Percentiles rank a stretch among this genome's conserved stretches.
phyloP scores from a whole-genome alignment of 106 monocot genomes.

The Dendrobium nobile region DNA sequence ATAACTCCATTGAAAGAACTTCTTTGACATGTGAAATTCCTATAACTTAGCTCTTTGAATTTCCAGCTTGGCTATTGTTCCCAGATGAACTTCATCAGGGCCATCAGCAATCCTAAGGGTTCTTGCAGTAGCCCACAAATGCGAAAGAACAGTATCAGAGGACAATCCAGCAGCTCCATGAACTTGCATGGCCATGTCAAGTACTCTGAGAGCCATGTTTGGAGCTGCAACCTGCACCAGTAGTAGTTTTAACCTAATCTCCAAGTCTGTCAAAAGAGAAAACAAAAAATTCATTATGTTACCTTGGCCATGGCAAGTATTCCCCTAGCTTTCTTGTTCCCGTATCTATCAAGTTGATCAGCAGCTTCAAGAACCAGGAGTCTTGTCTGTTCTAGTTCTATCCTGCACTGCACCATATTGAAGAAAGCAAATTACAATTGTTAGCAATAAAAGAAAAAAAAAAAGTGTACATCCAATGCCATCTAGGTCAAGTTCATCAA shows the following conservation, averaged over 20 bases:
- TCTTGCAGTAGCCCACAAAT: slow-evolving; percentile 83
- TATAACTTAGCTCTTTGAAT: slow-evolving; percentile 62
- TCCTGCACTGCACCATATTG: slow-evolving; percentile 46
- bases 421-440: neutral
- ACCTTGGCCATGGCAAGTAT: slow-evolving; percentile 96
- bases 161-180: slow-evolving; percentile 92
- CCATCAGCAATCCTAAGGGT: slow-evolving; percentile 93
- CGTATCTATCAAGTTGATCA: slow-evolving; percentile 72
- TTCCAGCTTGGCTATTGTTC: slow-evolving; percentile 92
- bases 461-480: too few species aligned
- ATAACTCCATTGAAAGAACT: too few species aligned
- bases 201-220: slow-evolving; percentile 84
- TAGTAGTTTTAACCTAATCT: neutral
- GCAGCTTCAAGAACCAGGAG: slow-evolving; percentile 86
- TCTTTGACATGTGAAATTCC: too few species aligned
- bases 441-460: neutral
- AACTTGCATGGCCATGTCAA: slow-evolving; percentile 95
- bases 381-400: slow-evolving; percentile 74
- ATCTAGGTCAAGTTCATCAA: too few species aligned
- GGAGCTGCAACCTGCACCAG: slow-evolving; percentile 75
- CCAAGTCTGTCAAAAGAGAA: neutral
- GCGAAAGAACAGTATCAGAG: slow-evolving; percentile 77
- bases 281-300: neutral
- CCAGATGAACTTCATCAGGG: slow-evolving; percentile 96
- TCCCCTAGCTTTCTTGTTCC: slow-evolving; percentile 86